Percentiles rank a stretch among this genome's conserved stretches.
These are phyloP conservation scores for Phytophthora colocasiae DNA, from an alignment of 352 stramenopile genomes.

Conservation along the genomic window DNA sequence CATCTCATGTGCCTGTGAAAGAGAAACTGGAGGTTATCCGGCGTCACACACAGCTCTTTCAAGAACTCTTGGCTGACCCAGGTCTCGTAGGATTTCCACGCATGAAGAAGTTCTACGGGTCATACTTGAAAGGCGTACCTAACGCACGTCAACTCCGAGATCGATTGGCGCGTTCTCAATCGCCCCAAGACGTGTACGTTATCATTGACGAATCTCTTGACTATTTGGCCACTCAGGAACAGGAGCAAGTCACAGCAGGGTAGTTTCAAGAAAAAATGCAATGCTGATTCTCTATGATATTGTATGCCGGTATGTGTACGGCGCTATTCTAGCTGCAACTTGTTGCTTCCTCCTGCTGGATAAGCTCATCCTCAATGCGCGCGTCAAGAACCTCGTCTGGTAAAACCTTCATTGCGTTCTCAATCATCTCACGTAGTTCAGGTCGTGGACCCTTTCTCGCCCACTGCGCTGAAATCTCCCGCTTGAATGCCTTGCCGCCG, in stretches of 20 bases:
- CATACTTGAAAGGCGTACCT: conserved; percentile 78
- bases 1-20: conserved; percentile 53
- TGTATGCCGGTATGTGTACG: conserved; percentile 2
- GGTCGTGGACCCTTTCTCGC: conserved; percentile 66
- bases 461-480: conserved; percentile 75
- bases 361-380: conserved; percentile 68
- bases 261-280: conserved; percentile 8
- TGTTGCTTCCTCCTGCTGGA: conserved; percentile 25
- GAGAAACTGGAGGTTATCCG: conserved; percentile 69
- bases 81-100: conserved; percentile 64
- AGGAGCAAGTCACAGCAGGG: conserved; percentile 20
- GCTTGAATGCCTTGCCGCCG: conserved; percentile 85
- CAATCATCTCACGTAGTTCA: conserved; percentile 77
- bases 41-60: conserved; percentile 75
- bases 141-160: conserved; percentile 77
- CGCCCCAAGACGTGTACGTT: conserved; percentile 59
- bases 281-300: conserved; percentile 33
- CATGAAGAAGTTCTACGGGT: conserved; percentile 85
- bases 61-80: conserved; percentile 57
- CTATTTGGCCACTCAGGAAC: conserved; percentile 35
- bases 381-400: conserved; percentile 78
- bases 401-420: conserved; percentile 71
- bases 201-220: conserved; percentile 62
- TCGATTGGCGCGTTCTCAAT: conserved; percentile 51
- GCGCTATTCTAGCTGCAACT: conserved; percentile 22